Evolutionary conservation across 1,284 basidiomycete species (phyloP).

Genomic region (Moniliella sp.): DNA sequence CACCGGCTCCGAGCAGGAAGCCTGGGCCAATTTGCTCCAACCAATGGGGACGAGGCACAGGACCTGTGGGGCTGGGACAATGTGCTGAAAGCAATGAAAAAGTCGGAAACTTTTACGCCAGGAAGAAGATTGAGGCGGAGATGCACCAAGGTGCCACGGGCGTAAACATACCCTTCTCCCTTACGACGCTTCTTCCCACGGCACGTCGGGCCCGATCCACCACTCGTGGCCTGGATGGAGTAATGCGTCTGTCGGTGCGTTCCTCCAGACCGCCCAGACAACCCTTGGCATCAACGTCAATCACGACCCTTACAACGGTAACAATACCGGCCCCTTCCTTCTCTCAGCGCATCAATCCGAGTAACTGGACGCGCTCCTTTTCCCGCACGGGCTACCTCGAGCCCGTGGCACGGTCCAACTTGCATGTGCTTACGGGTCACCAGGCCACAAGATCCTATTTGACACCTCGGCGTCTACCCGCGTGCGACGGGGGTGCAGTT

Average conservation of each 20-base stretch:
- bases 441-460: conserved; percentile 16
- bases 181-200: too few species aligned
- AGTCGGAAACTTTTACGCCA: conserved; percentile 9
- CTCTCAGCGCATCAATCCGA: conserved; percentile 12
- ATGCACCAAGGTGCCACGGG: too few species aligned
- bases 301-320: conserved; percentile 11
- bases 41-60: conserved; percentile 9
- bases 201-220: conserved; percentile 11
- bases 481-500: conserved; percentile 19
- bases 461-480: conserved; percentile 4
- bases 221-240: conserved; percentile 13
- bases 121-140: too few species aligned
- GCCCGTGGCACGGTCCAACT: conserved; percentile 13
- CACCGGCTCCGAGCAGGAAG: conserved; percentile 22
- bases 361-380: conserved; percentile 14
- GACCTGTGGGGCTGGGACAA: conserved; percentile 11
- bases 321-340: conserved; percentile 18
- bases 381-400: conserved; percentile 20
- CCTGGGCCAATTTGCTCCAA: conserved; percentile 12
- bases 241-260: conserved; percentile 11
- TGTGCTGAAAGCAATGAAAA: conserved; percentile 14
- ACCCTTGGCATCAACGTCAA: conserved; percentile 4
- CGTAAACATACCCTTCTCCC: too few species aligned
- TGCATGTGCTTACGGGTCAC: conserved; percentile 19
- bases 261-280: too few species aligned